Conservation (phyloP, 306 rosid species). For the Luffa aegyptiaca region DNA sequence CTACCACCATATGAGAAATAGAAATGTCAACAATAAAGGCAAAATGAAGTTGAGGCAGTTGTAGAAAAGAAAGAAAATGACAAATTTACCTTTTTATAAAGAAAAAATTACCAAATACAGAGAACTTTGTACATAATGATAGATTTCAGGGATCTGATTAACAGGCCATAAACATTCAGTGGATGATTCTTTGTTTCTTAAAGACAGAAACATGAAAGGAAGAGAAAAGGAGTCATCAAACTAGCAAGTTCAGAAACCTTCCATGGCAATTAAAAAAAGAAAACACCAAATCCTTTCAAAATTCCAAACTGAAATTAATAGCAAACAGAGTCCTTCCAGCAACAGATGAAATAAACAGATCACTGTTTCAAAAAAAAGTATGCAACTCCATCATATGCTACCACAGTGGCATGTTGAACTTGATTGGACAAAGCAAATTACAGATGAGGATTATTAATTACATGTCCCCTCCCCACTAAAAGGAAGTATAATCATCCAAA, state of each 20-base stretch:
- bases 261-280: background rate
- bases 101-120: background rate
- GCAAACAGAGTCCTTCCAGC: background rate
- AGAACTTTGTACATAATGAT: background rate
- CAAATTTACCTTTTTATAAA: background rate
- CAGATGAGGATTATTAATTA: background rate
- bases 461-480: background rate
- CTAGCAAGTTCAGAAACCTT: background rate
- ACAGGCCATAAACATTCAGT: background rate
- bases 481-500: background rate
- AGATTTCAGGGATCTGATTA: background rate
- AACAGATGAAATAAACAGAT: background rate
- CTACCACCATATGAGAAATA: background rate
- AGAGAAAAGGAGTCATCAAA: background rate
- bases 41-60: background rate
- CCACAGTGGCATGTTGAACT: background rate
- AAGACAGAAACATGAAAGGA: background rate
- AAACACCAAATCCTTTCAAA: background rate
- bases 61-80: background rate
- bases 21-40: background rate
- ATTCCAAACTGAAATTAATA: background rate
- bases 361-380: background rate
- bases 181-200: background rate
- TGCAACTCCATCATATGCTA: background rate
- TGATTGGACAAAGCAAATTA: background rate